Evolutionary conservation across 257 asterid species (phyloP), one percentile per base, ranked within the genome.

Genomic region (Anisodus tanguticus): DNA sequence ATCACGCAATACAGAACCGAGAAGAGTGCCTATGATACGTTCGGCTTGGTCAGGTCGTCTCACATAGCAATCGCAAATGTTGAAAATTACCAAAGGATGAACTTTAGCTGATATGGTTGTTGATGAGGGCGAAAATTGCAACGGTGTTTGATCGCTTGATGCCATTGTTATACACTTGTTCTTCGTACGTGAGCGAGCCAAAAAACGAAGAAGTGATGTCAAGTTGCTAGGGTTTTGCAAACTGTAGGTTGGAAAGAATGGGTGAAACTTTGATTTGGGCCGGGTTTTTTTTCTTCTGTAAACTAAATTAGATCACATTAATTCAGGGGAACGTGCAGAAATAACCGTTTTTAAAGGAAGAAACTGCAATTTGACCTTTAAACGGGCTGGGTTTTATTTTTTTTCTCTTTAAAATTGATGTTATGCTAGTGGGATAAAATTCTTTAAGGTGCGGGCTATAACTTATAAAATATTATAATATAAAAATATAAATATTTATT

Each of bases 31-130:
- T 57, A 97, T 95, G 19, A 95, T 96, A 58, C 99, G 95, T 63
- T 93, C 98, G 10, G 97, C 89, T 86, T 91, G 97, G 90, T 97
- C 99, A 0, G 98, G 98, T 57, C 99, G 88, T 86, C 98, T 84
- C 1, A 95, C 99, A 72, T 88, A 95, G 84, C 91, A 93, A 85
- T 95, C 98, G 72, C 97, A 92, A 15, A 94, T 93, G 85, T 93
- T 95, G 89, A 88, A 93, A 26, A 95, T 89, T 3, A 95, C 97
- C 12, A 94, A 88, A 3, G 99, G 98, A 72, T 94, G 99, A 80
- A 95, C 91, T 87, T 86, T 91, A 4, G 97, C 98, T 55, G 93
- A 88, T 37, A 91, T 82, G 80, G 89, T 92, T 0, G 97, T 62
- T 13, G 96, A 84, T 11, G 94, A 78, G 15, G 93, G 79, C 0